Percentiles rank a stretch among this genome's conserved stretches.
phyloP scores from a whole-genome alignment of 2,329 filamentous ascomycete species.

The Talaromyces amestolkiae region DNA sequence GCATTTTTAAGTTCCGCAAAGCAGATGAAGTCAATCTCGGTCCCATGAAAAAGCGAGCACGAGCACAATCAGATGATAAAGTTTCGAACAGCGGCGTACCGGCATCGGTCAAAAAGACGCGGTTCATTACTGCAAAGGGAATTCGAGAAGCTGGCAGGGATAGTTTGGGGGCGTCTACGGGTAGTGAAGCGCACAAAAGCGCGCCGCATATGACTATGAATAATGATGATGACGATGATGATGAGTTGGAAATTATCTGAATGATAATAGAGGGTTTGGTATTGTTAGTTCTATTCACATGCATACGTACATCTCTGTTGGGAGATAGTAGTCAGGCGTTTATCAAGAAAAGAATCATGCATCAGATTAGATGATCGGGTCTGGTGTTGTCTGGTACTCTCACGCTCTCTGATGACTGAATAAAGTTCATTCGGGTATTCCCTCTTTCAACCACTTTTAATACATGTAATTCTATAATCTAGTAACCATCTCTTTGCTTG shows the following conservation, averaged over 20 bases:
- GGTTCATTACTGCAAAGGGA: slow-evolving; percentile 75
- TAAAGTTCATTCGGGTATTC: neutral
- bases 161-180: slow-evolving; percentile 58
- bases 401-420: neutral
- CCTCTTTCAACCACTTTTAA: neutral
- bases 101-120: slow-evolving; percentile 61
- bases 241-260: slow-evolving; percentile 50
- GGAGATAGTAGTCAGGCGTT: neutral
- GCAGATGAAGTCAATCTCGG: slow-evolving; percentile 42
- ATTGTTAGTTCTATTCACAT: neutral
- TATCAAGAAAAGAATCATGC: neutral
- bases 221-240: slow-evolving; percentile 53
- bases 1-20: slow-evolving; percentile 22
- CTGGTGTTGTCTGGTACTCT: neutral
- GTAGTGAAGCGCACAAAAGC: slow-evolving; percentile 35
- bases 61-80: slow-evolving; percentile 31
- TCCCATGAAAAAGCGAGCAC: slow-evolving; percentile 38
- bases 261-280: neutral
- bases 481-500: slow-evolving; percentile 2
- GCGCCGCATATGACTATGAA: slow-evolving; percentile 13
- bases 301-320: slow-evolving; percentile 3
- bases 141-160: slow-evolving; percentile 75
- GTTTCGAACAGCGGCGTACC: slow-evolving; percentile 24
- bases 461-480: neutral
- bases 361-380: neutral